Percentiles rank a stretch among this genome's conserved stretches.
Evolutionary conservation across 2,329 filamentous ascomycete species (phyloP).

Genomic region (Curvularia eragrostidis): DNA sequence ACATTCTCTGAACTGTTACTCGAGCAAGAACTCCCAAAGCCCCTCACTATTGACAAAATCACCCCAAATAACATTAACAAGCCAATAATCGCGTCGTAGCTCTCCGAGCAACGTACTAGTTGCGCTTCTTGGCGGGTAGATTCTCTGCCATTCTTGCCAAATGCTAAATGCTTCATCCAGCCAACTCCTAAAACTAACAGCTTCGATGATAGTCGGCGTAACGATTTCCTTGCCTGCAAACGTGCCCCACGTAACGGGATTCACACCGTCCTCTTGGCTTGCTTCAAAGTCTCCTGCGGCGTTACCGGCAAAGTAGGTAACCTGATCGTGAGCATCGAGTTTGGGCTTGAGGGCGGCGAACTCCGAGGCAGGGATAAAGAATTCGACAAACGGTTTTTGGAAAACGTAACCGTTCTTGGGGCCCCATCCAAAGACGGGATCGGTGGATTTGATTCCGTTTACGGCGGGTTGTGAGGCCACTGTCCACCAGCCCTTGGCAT

Average conservation of each 20-base stretch:
- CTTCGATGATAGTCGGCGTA: conserved; percentile 95
- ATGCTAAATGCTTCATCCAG: conserved; percentile 94
- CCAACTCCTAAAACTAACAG: conserved; percentile 93
- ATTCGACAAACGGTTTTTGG: conserved; percentile 97
- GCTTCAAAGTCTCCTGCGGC: conserved; percentile 77
- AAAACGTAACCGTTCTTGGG: conserved; percentile 93
- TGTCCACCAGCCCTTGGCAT: conserved; percentile 91
- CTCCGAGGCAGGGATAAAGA: conserved; percentile 80
- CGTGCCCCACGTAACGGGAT: conserved; percentile 96
- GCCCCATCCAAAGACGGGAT: conserved; percentile 90
- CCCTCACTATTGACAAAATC: conserved; percentile 74
- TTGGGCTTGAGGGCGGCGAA: conserved; percentile 72
- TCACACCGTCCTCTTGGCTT: conserved; percentile 71
- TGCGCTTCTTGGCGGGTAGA: conserved; percentile 77
- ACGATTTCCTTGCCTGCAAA: conserved; percentile 96
- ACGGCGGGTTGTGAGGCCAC: conserved; percentile 94
- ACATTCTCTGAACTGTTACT: background rate
- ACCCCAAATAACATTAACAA: conserved; percentile 91
- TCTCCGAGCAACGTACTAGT: conserved; percentile 74
- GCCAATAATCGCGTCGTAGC: conserved; percentile 75
- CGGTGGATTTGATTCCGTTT: conserved; percentile 78
- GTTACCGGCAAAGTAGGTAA: conserved; percentile 91
- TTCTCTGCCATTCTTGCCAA: conserved; percentile 90
- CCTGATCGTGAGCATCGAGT: conserved; percentile 69
- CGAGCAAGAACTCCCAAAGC: conserved; percentile 70